Evolutionary conservation across 371 early-diverging fungal genomes (phyloP), one percentile per base, ranked within the genome.

Genomic region (Vairimorpha necatrix): DNA sequence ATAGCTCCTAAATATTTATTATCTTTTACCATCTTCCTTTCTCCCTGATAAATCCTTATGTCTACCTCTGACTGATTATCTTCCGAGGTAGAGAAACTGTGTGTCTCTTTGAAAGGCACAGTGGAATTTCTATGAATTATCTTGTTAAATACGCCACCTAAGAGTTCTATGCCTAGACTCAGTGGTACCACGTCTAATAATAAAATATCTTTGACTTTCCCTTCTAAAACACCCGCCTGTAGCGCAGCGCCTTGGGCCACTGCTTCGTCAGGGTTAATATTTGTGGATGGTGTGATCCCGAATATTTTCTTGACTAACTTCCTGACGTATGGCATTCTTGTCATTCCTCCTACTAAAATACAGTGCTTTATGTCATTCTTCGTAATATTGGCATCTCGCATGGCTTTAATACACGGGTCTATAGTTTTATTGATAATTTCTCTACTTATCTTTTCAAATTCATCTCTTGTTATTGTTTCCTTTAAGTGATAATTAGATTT

Each of bases 261-360:
- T 42, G 96, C 97, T 85, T 96, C 96, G 83, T 98, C 99, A 24
- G 99, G 98, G 87, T 97, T 93, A 80, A 97, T 93, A 66, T 89
- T 88, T 87, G 91, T 92, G 84, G 89, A 88, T 16, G 96, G 95
- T 53, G 94, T 91, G 33, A 88, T 89, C 48, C 91, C 91, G 83
- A 97, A 97, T 71, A 92, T 86, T 28, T 82, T 71, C 86, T 91
- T 91, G 83, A 96, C 96, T 0, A 91, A 88, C 70, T 93, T 92
- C 77, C 92, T 88, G 24, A 98, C 94, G 86, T 91, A 92, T 78
- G 97, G 97, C 88, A 96, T 92, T 82, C 96, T 90, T 39, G 94
- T 91, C 95, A 94, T 94, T 81, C 99, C 99, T 81, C 99, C 99
- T 50, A 99, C 99, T 72, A 99, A 87, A 76, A 99, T 92, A 34